A percentile compares a stretch with the other conserved stretches of the same genome.
These are phyloP conservation scores for Vaccinium macrocarpon DNA, from an alignment of 148 eudicot species.

Conservation along the genomic window DNA sequence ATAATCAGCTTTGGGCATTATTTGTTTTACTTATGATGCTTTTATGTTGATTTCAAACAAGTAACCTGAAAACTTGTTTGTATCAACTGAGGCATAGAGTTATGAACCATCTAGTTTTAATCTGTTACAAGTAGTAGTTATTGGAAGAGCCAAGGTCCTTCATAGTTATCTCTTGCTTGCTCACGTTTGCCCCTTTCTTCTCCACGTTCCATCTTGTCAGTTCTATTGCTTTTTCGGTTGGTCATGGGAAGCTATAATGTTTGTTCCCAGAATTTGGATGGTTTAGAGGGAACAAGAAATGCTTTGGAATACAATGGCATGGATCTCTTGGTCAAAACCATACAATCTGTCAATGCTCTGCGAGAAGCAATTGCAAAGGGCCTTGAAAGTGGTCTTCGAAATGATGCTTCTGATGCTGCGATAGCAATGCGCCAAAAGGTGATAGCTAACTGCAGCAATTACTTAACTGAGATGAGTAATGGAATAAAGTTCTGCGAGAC, in stretches of 20 bases:
- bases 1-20: too few species aligned
- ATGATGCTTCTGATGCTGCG: slow-evolving; percentile 91
- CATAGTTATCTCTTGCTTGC: neutral
- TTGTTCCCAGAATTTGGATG: slow-evolving; percentile 50
- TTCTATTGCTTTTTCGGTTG: neutral
- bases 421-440: slow-evolving; percentile 99
- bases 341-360: slow-evolving; percentile 57
- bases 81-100: neutral
- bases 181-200: neutral
- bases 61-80: neutral
- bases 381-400: slow-evolving; percentile 89
- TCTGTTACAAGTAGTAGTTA: neutral
- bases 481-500: neutral
- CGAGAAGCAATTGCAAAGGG: slow-evolving; percentile 71
- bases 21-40: neutral
- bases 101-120: neutral
- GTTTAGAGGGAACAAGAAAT: slow-evolving; percentile 37
- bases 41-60: neutral
- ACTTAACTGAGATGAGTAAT: neutral
- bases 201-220: neutral
- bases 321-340: slow-evolving; percentile 46
- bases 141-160: neutral
- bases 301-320: slow-evolving; percentile 32
- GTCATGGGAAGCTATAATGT: slow-evolving; percentile 2
- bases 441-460: slow-evolving; percentile 2